Conservation (phyloP, 257 asterid genomes). For the Fraxinus cuspidata region DNA sequence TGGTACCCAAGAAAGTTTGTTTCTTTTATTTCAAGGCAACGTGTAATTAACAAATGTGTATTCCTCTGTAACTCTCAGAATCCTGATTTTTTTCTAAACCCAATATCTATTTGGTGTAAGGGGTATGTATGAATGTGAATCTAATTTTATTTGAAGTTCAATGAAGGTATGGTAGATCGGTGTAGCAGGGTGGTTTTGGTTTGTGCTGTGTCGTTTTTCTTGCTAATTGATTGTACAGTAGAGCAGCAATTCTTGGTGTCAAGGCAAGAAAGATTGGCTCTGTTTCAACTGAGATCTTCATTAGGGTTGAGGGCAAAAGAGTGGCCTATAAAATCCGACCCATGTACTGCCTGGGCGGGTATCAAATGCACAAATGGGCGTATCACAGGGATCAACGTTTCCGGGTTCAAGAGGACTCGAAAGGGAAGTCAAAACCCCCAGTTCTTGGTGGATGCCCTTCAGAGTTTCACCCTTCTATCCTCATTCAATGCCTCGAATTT, state of each 20-base stretch:
- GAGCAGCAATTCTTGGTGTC: constrained; percentile 56
- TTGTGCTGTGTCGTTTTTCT: constrained; percentile 36
- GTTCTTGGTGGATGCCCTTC: constrained; percentile 74
- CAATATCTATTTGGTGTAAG: neutral
- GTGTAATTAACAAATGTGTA: neutral
- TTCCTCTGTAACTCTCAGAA: neutral
- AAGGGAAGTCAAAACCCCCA: constrained; percentile 70
- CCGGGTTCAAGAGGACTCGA: constrained; percentile 83
- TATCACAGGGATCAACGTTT: constrained; percentile 67
- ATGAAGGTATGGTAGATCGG: neutral
- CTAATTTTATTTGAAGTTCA: neutral
- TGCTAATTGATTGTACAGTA: constrained; percentile 50
- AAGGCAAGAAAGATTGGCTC: constrained; percentile 56
- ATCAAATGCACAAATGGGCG: constrained; percentile 66
- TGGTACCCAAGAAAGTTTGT: neutral
- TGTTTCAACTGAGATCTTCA: constrained; percentile 90
- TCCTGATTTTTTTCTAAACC: neutral
- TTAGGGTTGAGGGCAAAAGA: constrained; percentile 83
- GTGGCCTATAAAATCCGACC: constrained; percentile 88
- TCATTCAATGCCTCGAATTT: constrained; percentile 81
- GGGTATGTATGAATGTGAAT: neutral
- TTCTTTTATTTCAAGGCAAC: neutral
- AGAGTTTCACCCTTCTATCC: constrained; percentile 60
- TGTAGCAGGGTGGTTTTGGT: constrained; percentile 35
- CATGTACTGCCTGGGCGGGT: constrained; percentile 74